A percentile compares a stretch with the other conserved stretches of the same genome.
phyloP scores from a whole-genome alignment of 169 alveolate species.

The Cryptosporidium parvum region DNA sequence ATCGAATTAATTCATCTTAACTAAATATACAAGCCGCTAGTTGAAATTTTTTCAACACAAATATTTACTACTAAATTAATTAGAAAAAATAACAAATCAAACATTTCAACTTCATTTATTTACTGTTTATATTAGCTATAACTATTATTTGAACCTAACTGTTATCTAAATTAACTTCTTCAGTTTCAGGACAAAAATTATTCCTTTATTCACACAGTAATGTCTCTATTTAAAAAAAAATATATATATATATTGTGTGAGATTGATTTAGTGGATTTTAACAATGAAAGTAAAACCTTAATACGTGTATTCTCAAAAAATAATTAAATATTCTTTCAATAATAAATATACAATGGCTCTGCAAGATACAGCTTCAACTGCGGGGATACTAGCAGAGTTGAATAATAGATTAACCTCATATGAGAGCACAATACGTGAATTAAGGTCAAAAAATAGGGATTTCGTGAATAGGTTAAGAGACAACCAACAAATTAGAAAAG shows the following conservation, averaged over 20 bases:
- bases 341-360: conserved; percentile 32
- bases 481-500: conserved; percentile 73
- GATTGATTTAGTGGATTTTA: conserved; percentile 3
- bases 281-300: not conserved
- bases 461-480: conserved; percentile 60
- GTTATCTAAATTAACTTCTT: not conserved
- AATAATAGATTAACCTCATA: conserved; percentile 72
- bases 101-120: not conserved
- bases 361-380: conserved; percentile 76
- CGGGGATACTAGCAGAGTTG: conserved; percentile 72
- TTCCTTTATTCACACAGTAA: conserved; percentile 47
- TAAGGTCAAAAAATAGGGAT: conserved; percentile 54
- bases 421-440: conserved; percentile 73
- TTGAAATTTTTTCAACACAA: too few relatives aligned
- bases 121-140: not conserved
- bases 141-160: not conserved
- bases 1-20: too few relatives aligned
- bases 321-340: not conserved
- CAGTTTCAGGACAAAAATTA: not conserved
- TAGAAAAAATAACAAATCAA: not conserved
- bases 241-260: not conserved
- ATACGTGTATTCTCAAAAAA: not conserved
- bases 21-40: too few relatives aligned
- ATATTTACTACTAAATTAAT: too few relatives aligned
- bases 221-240: conserved; percentile 7